These are phyloP conservation scores for Pouteria campechiana DNA, from an alignment of 179 eudicot genomes.

Conservation along the genomic window DNA sequence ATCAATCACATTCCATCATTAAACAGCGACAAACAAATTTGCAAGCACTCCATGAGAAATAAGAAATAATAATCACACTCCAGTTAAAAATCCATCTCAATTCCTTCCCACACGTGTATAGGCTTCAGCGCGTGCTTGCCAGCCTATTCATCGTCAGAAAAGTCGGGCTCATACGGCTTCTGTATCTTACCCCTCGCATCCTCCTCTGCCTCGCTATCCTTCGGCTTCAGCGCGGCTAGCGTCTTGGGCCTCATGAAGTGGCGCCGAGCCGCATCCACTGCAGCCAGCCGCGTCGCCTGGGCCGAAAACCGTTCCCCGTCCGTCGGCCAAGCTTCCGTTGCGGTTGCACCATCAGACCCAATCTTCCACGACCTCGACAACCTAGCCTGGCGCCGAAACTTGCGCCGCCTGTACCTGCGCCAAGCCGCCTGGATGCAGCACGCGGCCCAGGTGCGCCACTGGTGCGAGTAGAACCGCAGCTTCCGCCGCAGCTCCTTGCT, in stretches of 20 bases:
- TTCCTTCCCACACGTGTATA: too few species aligned
- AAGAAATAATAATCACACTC: too few species aligned
- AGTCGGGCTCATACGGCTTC: constrained; percentile 19
- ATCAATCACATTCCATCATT: too few species aligned
- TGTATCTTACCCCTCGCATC: not conserved
- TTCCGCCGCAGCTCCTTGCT: constrained; percentile 33
- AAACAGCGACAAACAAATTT: too few species aligned
- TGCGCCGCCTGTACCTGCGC: constrained; percentile 20
- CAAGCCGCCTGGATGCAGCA: constrained; percentile 41
- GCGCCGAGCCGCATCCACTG: not conserved
- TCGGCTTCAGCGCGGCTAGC: too few species aligned
- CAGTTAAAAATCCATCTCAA: too few species aligned
- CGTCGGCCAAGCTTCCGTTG: not conserved
- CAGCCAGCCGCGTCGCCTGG: constrained; percentile 2
- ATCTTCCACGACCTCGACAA: constrained; percentile 1
- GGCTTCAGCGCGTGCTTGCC: too few species aligned
- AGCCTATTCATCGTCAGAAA: constrained; percentile 4
- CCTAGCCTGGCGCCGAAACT: constrained; percentile 7
- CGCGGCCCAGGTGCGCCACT: constrained; percentile 58
- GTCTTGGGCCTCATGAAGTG: constrained; percentile 5
- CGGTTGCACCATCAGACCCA: not conserved
- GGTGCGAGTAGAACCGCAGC: constrained; percentile 35
- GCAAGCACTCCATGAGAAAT: too few species aligned
- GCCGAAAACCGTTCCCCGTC: not conserved
- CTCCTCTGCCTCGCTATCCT: constrained; percentile 2